Conservation (phyloP, 495 filamentous ascomycete species). For the Letharia columbiana region DNA sequence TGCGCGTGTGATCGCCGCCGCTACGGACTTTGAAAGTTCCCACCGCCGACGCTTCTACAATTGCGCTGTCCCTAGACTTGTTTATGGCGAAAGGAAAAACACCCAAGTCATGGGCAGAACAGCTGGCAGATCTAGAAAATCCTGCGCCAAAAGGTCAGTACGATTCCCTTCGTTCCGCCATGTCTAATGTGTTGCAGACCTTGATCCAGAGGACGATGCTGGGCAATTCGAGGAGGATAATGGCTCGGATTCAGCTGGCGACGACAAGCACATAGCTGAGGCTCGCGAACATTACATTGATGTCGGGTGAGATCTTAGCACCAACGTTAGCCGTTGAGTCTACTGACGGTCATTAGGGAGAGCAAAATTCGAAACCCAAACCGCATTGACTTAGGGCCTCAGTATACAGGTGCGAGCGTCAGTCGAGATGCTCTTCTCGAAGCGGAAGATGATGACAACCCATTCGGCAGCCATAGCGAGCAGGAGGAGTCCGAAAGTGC, state of each 20-base stretch:
- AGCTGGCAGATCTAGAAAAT: constrained; percentile 57
- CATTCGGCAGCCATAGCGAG: constrained; percentile 25
- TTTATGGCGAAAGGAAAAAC: constrained; percentile 30
- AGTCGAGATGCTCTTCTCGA: constrained; percentile 58
- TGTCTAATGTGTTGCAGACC: constrained; percentile 47
- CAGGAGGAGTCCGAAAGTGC: constrained; percentile 32
- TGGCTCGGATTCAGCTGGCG: constrained; percentile 33
- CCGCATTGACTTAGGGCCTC: constrained; percentile 56
- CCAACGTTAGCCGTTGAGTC: neutral
- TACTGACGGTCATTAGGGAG: constrained; percentile 47
- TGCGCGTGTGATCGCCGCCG: neutral
- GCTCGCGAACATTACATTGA: constrained; percentile 75
- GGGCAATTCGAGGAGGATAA: constrained; percentile 46
- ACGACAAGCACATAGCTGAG: constrained; percentile 38
- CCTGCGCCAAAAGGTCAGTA: constrained; percentile 50
- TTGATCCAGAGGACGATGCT: constrained; percentile 75
- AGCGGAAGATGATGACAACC: constrained; percentile 35
- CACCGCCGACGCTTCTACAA: neutral
- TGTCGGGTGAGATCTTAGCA: constrained; percentile 55
- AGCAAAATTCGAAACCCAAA: constrained; percentile 75
- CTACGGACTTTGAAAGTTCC: neutral
- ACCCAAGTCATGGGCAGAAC: constrained; percentile 47
- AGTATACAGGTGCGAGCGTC: constrained; percentile 74
- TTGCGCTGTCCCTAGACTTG: neutral
- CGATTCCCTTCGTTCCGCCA: neutral